Evolutionary conservation across 495 filamentous ascomycete species (phyloP).

Genomic region (Annulohypoxylon bovei): DNA sequence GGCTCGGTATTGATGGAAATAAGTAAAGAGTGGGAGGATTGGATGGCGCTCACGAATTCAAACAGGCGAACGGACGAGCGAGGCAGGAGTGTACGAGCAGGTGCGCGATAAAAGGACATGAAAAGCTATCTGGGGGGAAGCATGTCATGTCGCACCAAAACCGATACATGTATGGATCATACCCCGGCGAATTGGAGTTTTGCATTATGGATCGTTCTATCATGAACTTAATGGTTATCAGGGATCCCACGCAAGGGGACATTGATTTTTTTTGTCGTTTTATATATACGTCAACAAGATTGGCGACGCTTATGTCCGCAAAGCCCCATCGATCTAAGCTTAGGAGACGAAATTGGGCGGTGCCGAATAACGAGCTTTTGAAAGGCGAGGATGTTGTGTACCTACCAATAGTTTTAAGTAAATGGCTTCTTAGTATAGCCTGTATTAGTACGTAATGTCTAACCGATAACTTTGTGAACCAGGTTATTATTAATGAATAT

Average conservation of each 20-base stretch:
- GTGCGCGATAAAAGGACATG: conserved; percentile 23
- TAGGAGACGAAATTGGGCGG: neutral
- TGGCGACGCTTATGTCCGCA: neutral
- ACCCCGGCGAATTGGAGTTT: conserved; percentile 28
- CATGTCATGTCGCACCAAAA: neutral
- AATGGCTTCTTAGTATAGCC: conserved; percentile 15
- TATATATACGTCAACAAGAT: conserved; percentile 16
- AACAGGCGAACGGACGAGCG: conserved; percentile 43
- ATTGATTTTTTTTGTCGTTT: conserved; percentile 7
- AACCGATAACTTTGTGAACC: neutral
- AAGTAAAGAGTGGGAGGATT: conserved; percentile 93
- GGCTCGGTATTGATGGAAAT: conserved; percentile 92
- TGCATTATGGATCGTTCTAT: conserved; percentile 17
- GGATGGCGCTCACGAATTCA: conserved; percentile 67
- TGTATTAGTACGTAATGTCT: conserved; percentile 39
- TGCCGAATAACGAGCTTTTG: neutral
- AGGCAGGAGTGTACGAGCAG: conserved; percentile 41
- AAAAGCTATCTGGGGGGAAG: neutral
- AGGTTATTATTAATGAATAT: neutral
- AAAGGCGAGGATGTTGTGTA: conserved; percentile 6
- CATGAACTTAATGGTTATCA: conserved; percentile 32
- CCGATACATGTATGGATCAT: conserved; percentile 20
- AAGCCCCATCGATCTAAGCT: neutral
- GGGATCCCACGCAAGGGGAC: conserved; percentile 6
- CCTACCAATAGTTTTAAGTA: conserved; percentile 29